Evolutionary conservation across 768 basidiomycete species (phyloP), one percentile per base, ranked within the genome.

Genomic region (Nevesoporus exiguus): DNA sequence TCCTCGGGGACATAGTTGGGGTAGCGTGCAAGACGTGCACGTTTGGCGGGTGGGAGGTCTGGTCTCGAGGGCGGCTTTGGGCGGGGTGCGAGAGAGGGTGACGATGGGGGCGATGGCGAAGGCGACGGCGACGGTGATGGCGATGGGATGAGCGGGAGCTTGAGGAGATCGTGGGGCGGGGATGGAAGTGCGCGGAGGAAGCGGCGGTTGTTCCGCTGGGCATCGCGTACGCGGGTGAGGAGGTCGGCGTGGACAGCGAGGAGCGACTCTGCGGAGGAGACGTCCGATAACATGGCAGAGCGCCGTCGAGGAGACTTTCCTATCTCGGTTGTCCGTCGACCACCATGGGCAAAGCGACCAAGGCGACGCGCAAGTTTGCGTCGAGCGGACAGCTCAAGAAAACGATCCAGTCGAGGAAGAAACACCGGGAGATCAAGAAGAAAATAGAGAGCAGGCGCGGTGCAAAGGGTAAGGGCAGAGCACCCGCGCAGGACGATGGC

Each of bases 1-100:
- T 99, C 96, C 57, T 93, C 92, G 1, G 90, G 86, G 15, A 94
- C 80, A 60, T 96, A 95, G 65, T 95, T 94, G 31, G 69, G 67
- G 59, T 91, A 93, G 33, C 88, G 78, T 21, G 80, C 77, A 7
- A 81, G 73, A 4, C 90, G 80, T 0, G 88, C 88, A 5, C 83
- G 81, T 66, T 93, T 93, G 7, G 83, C 79, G n/a, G 84, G 84
- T 1, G 85, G 80, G 6, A 83, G 65, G 50, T 83, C 81, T 69
- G 70, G 61, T 47, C 80, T 67, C 45, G 80, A 79, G 2, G 54
- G 39, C 0, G 74, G 68, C 25, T 65, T 71, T 10, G 73, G 71
- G 11, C 74, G 60, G 1, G 68, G 63, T 41, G 71, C 59, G 19
- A 70, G 63, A 3, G 66, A 56, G 1, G 79, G 81, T 0, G 82